These are phyloP conservation scores for Penicillium flavigenum DNA, from an alignment of 495 filamentous ascomycete genomes.

Conservation along the genomic window DNA sequence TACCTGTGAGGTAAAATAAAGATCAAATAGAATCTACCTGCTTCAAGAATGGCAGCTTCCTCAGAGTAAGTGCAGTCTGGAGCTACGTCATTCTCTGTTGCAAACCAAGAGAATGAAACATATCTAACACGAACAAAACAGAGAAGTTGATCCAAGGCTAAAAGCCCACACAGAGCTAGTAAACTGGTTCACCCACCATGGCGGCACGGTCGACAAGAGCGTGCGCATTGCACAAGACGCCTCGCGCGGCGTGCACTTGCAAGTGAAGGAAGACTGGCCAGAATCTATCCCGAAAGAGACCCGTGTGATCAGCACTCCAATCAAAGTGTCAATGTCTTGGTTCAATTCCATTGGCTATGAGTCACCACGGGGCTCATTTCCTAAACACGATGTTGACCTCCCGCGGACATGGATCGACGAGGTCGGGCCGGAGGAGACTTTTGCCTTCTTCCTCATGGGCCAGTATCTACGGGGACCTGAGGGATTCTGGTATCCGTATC, in stretches of 20 bases:
- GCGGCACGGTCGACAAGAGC: constrained; percentile 42
- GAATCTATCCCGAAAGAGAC: constrained; percentile 32
- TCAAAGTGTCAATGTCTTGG: constrained; percentile 51
- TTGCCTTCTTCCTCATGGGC: constrained; percentile 56
- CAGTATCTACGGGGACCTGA: constrained; percentile 49
- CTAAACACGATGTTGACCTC: constrained; percentile 36
- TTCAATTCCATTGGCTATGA: constrained; percentile 48
- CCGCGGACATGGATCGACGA: constrained; percentile 38
- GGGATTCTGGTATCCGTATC: constrained; percentile 65
- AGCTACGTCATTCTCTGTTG: constrained; percentile 4
- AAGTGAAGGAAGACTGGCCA: constrained; percentile 36
- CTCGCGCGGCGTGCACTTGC: constrained; percentile 47
- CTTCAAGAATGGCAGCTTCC: not conserved
- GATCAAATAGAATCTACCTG: not conserved
- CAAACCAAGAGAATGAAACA: not conserved
- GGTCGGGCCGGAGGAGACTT: constrained; percentile 39
- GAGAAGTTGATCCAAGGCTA: constrained; percentile 21
- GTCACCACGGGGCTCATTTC: constrained; percentile 26
- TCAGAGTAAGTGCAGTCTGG: constrained; percentile 1
- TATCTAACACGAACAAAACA: constrained; percentile 16
- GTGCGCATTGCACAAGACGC: constrained; percentile 43
- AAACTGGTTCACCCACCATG: constrained; percentile 44
- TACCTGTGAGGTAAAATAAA: not conserved
- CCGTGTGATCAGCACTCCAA: constrained; percentile 45
- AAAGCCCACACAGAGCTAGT: constrained; percentile 35